These are phyloP conservation scores for Rhizomucor miehei DNA, from an alignment of 371 early-diverging fungal genomes.

Conservation along the genomic window DNA sequence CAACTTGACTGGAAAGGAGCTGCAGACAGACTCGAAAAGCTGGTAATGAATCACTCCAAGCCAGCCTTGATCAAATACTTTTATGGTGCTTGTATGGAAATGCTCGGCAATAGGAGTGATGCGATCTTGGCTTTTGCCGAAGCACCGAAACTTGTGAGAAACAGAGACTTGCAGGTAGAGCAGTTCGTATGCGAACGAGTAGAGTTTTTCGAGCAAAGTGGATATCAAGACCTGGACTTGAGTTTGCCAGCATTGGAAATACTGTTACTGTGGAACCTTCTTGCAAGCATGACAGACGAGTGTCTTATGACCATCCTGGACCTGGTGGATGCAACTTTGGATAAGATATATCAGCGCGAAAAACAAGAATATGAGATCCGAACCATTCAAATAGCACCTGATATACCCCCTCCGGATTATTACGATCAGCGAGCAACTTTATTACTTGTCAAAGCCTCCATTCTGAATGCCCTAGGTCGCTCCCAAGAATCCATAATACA, in stretches of 20 bases:
- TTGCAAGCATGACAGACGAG: slow-evolving; percentile 48
- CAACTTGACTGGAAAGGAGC: slow-evolving; percentile 54
- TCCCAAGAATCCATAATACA: slow-evolving; percentile 40
- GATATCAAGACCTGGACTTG: slow-evolving; percentile 55
- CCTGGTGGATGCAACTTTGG: slow-evolving; percentile 41
- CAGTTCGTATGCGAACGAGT: slow-evolving; percentile 51
- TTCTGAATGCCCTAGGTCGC: slow-evolving; percentile 33
- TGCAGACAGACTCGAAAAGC: slow-evolving; percentile 33
- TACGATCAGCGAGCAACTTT: slow-evolving; percentile 45
- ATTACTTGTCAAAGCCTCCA: slow-evolving; percentile 36
- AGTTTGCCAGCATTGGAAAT: slow-evolving; percentile 58
- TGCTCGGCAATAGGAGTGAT: slow-evolving; percentile 46
- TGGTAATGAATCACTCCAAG: slow-evolving; percentile 50
- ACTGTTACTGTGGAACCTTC: slow-evolving; percentile 55
- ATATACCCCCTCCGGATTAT: slow-evolving; percentile 37
- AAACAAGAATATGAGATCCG: slow-evolving; percentile 48
- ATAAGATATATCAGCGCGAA: slow-evolving; percentile 42
- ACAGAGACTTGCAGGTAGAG: slow-evolving; percentile 55
- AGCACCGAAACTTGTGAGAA: slow-evolving; percentile 41
- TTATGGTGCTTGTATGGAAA: slow-evolving; percentile 57
- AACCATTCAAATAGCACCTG: slow-evolving; percentile 39
- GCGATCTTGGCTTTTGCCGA: slow-evolving; percentile 51
- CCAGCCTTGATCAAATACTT: slow-evolving; percentile 57
- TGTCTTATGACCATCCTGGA: slow-evolving; percentile 34
- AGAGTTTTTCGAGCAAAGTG: slow-evolving; percentile 50